Evolutionary conservation across 352 stramenopile genomes (phyloP).

Genomic region (Phytophthora brassicae): DNA sequence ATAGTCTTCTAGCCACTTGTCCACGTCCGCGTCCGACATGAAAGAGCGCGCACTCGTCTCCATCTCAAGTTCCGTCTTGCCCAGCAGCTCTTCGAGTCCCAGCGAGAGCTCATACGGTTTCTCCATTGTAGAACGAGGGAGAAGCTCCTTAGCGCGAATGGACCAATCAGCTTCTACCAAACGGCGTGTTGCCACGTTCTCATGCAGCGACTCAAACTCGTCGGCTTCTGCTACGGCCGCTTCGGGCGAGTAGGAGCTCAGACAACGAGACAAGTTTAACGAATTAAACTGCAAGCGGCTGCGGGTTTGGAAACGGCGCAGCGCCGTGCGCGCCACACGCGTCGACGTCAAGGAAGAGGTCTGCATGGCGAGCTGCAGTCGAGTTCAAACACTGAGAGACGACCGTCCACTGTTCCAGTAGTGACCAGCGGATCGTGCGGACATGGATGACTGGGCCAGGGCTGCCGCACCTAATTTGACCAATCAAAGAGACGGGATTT

Average conservation of each 20-base stretch:
- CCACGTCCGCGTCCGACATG: slow-evolving; percentile 73
- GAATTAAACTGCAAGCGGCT: slow-evolving; percentile 8
- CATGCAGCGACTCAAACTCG: slow-evolving; percentile 17
- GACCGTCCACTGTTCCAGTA: no score
- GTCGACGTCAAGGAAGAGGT: slow-evolving; percentile 25
- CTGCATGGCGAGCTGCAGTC: slow-evolving; percentile 19
- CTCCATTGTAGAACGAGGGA: slow-evolving; percentile 48
- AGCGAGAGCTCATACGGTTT: slow-evolving; percentile 36
- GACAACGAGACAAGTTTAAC: slow-evolving; percentile 19
- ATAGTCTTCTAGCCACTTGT: slow-evolving; percentile 70
- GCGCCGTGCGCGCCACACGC: slow-evolving; percentile 18
- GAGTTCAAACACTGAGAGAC: no score
- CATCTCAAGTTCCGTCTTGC: slow-evolving; percentile 5
- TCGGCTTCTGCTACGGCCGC: slow-evolving; percentile 22
- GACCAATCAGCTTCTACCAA: slow-evolving; percentile 60
- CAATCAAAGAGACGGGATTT: slow-evolving; percentile 13
- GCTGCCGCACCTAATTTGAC: slow-evolving; percentile 17
- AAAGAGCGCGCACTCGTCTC: slow-evolving; percentile 30
- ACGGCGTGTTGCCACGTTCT: slow-evolving; percentile 18
- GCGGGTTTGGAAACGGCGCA: slow-evolving; percentile 15
- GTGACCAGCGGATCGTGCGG: slow-evolving; percentile 5
- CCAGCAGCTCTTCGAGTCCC: slow-evolving; percentile 24
- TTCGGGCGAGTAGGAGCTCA: slow-evolving; percentile 37
- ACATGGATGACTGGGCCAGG: slow-evolving; percentile 35
- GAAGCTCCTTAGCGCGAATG: slow-evolving; percentile 49